These are phyloP conservation scores for Tephrocybe sp. DNA, from an alignment of 768 basidiomycete species.

Conservation along the genomic window DNA sequence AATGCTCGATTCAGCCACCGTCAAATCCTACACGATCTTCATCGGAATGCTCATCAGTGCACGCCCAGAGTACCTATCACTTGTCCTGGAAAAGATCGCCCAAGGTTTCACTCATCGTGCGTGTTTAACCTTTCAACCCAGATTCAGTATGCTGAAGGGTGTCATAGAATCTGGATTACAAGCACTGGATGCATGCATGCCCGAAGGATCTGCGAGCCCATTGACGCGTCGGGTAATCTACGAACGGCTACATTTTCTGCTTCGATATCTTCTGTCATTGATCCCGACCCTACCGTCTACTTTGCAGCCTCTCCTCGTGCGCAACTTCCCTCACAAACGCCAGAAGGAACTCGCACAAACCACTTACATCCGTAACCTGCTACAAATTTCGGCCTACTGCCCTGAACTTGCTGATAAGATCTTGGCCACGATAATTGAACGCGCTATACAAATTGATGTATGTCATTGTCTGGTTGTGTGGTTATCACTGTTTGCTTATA, in stretches of 20 bases:
- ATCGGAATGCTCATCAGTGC: conserved; percentile 91
- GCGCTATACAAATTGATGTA: conserved; percentile 96
- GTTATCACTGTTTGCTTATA: neutral
- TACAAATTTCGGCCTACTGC: conserved; percentile 84
- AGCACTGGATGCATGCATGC: conserved; percentile 53
- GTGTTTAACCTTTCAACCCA: conserved; percentile 28
- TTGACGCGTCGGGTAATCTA: conserved; percentile 84
- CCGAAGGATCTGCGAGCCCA: conserved; percentile 66
- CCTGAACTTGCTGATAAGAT: conserved; percentile 84
- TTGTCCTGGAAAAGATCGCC: conserved; percentile 79
- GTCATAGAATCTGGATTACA: conserved; percentile 69
- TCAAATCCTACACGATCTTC: conserved; percentile 86
- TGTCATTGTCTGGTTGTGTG: conserved; percentile 22
- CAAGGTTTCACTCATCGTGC: conserved; percentile 88
- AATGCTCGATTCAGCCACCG: conserved; percentile 81
- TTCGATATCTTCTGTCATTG: conserved; percentile 84
- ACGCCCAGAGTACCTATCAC: conserved; percentile 85
- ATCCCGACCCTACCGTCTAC: conserved; percentile 91
- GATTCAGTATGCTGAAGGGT: neutral
- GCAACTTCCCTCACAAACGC: conserved; percentile 91
- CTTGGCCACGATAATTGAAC: conserved; percentile 84
- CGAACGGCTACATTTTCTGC: conserved; percentile 81
- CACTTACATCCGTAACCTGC: conserved; percentile 88
- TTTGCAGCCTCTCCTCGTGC: conserved; percentile 79
- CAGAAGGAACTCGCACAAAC: conserved; percentile 77